Evolutionary conservation across 1,284 basidiomycete species (phyloP).

Genomic region (Leccinum fuscescens): DNA sequence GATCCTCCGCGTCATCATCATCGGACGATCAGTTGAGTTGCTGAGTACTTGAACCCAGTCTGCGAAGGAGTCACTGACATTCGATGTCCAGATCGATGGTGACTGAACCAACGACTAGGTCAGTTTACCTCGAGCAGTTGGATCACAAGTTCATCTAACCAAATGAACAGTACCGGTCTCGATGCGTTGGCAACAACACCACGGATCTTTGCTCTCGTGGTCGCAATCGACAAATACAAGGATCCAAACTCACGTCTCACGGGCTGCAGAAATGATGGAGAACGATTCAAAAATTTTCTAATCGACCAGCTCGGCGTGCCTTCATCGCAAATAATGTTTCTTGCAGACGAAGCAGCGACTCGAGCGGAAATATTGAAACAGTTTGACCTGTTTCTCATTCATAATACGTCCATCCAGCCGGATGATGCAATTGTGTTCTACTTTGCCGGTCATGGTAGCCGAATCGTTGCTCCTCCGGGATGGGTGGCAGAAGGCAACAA

Average conservation of each 20-base stretch:
- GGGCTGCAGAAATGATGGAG: constrained; percentile 56
- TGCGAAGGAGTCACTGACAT: background rate
- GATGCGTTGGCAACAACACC: constrained; percentile 2
- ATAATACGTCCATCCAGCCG: constrained; percentile 49
- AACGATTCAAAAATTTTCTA: constrained; percentile 50
- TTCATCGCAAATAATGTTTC: constrained; percentile 47
- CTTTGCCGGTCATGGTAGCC: constrained; percentile 64
- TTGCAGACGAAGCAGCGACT: constrained; percentile 54
- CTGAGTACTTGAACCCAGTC: background rate
- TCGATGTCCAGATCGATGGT: constrained; percentile 4
- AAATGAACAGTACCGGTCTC: background rate
- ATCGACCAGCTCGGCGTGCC: constrained; percentile 52
- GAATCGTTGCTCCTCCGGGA: constrained; percentile 45
- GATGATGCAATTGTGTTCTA: constrained; percentile 64
- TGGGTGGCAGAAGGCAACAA: constrained; percentile 47
- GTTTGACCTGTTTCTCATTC: constrained; percentile 51
- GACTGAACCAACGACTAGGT: background rate
- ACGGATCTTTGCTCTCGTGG: constrained; percentile 53
- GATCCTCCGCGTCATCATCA: background rate
- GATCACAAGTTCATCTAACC: background rate
- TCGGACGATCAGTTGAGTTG: constrained; percentile 13
- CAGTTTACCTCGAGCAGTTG: background rate
- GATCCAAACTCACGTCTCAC: constrained; percentile 36
- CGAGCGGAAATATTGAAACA: constrained; percentile 46
- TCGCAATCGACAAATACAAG: constrained; percentile 57